Base-by-base conservation (phyloP, 345 rosid species). In the Gossypium sturtianum region DNA sequence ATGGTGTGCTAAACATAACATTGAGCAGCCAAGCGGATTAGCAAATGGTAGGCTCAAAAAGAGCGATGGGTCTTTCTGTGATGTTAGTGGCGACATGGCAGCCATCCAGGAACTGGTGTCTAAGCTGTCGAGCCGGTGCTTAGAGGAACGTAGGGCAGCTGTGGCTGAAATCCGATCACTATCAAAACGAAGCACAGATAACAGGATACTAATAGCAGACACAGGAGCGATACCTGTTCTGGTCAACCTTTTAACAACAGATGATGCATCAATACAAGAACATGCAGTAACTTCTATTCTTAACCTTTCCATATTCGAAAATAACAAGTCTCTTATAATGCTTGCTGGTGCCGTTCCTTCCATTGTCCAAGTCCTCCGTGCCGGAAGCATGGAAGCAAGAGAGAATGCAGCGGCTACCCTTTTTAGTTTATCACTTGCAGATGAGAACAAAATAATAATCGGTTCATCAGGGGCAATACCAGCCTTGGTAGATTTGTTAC, bases 341-440 rank as follows among this genome's bases (percentile, higher is more conserved):
- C 92, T 91, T 38, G 93, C 94, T 0, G 92, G 94, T 48, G 98
- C 94, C 12, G 79, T 95, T 76, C 90, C 94, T 75, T 91, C 97
- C 23, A 82, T 93, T 66, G 94, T 95, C 58, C 97, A 90, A 74
- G 87, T 95, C 63, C 91, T 95, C 16, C 82, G 92, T 81, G 89
- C 90, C 7, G 98, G 99, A 77, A 90, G 87, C 77, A 85, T 87
- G 84, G 94, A 93, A 84, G 97, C 97, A 29, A 88, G 84, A 83
- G 98, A 95, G 80, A 95, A 93, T 61, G 97, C 97, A 0, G 98
- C 99, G 43, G 98, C 99, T 7, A 91, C 99, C 54, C 89, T 93
- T 63, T 95, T 95, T 75, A 93, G 98, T 83, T 85, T 95, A 77
- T 91, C 98, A 11, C 86, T 93, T 15, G 90, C 87, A 38, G 97